Evolutionary conservation across 345 rosid genomes (phyloP).

Genomic region (Sonneratia caseolaris): DNA sequence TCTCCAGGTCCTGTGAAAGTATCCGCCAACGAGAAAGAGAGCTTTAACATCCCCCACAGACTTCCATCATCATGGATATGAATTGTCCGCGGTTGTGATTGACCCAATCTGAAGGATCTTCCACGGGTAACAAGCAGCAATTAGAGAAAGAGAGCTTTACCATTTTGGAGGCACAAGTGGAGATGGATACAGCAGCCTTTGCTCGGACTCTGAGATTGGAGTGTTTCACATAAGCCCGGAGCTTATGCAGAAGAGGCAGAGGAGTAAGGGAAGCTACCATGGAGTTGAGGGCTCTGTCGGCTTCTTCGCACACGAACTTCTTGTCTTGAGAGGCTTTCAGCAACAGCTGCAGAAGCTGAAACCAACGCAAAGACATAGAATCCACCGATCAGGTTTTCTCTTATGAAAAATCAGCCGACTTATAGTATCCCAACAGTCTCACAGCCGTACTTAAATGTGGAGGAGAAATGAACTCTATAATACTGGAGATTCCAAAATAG

Average conservation of each 20-base stretch:
- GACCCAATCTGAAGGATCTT: neutral
- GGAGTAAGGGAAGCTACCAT: conserved; percentile 54
- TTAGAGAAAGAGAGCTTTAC: conserved; percentile 21
- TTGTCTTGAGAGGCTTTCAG: conserved; percentile 95
- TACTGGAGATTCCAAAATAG: neutral
- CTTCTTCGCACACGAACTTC: conserved; percentile 85
- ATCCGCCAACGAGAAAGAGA: neutral
- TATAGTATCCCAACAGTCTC: neutral
- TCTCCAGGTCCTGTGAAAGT: conserved; percentile 36
- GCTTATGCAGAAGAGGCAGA: conserved; percentile 49
- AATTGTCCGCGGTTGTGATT: neutral
- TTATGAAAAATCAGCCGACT: too few relatives aligned
- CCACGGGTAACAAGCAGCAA: neutral
- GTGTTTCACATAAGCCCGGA: conserved; percentile 44
- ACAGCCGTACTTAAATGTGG: neutral
- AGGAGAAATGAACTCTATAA: neutral
- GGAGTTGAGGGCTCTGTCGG: conserved; percentile 45
- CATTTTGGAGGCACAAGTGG: conserved; percentile 52
- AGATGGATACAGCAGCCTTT: conserved; percentile 59
- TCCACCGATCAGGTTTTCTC: neutral
- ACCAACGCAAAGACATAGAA: conserved; percentile 1
- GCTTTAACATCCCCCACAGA: neutral
- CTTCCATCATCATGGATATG: neutral
- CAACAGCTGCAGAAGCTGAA: conserved; percentile 56
- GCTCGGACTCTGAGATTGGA: conserved; percentile 65